phyloP scores from a whole-genome alignment of 73 alveolate genomes.

The Paramecium primaurelia region DNA sequence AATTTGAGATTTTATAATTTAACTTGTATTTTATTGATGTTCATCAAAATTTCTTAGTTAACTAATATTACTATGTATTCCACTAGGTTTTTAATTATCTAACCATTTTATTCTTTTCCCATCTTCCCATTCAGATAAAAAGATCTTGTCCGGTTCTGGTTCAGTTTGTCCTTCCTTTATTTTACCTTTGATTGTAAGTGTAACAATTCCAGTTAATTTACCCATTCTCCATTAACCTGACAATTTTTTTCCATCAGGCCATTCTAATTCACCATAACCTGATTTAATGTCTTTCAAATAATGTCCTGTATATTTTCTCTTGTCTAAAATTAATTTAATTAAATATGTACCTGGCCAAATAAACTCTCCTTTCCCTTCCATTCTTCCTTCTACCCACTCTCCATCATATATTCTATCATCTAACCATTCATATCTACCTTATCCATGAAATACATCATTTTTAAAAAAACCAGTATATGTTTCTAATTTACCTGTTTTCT shows the following conservation, averaged over 20 bases:
- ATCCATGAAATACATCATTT: constrained; percentile 53
- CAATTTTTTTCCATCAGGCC: constrained; percentile 66
- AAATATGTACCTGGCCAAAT: not conserved
- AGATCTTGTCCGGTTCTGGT: not conserved
- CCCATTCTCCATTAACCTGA: constrained; percentile 54
- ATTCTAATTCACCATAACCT: constrained; percentile 61
- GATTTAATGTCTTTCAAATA: constrained; percentile 35
- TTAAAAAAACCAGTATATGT: constrained; percentile 41
- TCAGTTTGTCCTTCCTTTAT: not conserved
- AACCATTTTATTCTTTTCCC: constrained; percentile 72
- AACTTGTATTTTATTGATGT: not conserved
- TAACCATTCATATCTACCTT: constrained; percentile 75
- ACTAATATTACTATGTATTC: not conserved
- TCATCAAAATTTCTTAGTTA: not conserved
- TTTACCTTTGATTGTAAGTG: not conserved
- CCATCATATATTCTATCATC: constrained; percentile 89
- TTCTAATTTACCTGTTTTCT: not conserved
- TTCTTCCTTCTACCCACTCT: constrained; percentile 77
- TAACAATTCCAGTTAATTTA: constrained; percentile 55
- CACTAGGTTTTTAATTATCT: constrained; percentile 8
- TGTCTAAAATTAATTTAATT: not conserved
- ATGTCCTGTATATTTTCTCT: constrained; percentile 52
- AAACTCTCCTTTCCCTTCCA: constrained; percentile 86
- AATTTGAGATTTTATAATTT: not conserved
- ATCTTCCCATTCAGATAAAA: constrained; percentile 65